These are phyloP conservation scores for Podospora pseudocomata DNA, from an alignment of 495 filamentous ascomycete species.

Conservation along the genomic window DNA sequence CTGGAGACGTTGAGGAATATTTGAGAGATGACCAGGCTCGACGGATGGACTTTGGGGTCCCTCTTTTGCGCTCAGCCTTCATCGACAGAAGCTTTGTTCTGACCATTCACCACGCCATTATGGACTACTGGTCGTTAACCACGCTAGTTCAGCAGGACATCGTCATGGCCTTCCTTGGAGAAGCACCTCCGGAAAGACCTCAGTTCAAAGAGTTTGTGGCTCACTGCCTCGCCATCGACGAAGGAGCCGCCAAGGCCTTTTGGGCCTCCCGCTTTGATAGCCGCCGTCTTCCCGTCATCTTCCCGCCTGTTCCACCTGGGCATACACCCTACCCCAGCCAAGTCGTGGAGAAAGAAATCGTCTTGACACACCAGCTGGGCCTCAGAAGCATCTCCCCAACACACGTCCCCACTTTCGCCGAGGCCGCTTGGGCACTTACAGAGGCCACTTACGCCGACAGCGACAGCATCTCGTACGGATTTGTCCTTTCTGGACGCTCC, in stretches of 20 bases:
- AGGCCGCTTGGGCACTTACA: neutral
- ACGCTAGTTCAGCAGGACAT: neutral
- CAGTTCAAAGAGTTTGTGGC: conserved; percentile 1
- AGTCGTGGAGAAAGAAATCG: neutral
- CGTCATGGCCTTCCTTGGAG: neutral
- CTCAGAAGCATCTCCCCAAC: neutral
- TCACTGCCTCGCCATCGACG: neutral
- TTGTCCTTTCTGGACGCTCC: neutral
- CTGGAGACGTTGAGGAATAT: neutral
- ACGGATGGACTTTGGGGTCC: neutral
- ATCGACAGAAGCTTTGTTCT: neutral
- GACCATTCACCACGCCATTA: conserved; percentile 3
- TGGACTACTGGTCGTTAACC: conserved; percentile 3
- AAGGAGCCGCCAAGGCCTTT: neutral
- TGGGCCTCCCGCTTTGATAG: neutral
- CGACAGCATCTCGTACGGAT: neutral
- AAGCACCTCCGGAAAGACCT: neutral
- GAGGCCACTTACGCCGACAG: conserved; percentile 2
- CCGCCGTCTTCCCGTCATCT: neutral
- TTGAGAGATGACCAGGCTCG: neutral
- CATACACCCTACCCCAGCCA: neutral
- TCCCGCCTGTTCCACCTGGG: neutral
- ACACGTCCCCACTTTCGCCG: neutral
- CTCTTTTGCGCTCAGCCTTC: neutral
- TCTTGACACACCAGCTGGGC: neutral